Conservation (phyloP, 257 asterid species). For the Craterostigma plantagineum region DNA sequence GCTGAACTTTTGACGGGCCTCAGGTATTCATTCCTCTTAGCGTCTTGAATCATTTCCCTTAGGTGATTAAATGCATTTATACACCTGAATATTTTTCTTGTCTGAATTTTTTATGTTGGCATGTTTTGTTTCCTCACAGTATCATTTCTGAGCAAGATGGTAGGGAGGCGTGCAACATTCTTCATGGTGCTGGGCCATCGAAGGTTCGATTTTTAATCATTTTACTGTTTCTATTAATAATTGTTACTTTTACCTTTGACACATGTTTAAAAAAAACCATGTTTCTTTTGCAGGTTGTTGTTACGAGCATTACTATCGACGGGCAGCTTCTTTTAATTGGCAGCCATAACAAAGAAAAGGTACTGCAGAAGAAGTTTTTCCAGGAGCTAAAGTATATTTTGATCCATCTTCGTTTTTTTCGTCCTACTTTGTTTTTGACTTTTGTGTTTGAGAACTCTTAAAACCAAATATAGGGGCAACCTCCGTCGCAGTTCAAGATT, state of each 20-base stretch:
- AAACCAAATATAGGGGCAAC: constrained; percentile 37
- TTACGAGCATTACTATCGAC: constrained; percentile 72
- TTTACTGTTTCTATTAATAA: neutral
- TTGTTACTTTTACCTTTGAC: neutral
- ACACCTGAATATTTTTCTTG: neutral
- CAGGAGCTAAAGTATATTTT: too few relatives aligned
- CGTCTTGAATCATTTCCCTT: too few relatives aligned
- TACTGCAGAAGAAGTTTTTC: constrained; percentile 9
- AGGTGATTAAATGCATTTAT: too few relatives aligned
- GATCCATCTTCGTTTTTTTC: too few relatives aligned
- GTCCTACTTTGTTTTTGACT: too few relatives aligned
- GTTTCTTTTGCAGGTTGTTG: constrained; percentile 51
- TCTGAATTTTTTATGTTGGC: constrained; percentile 6
- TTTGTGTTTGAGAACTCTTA: constrained; percentile 1
- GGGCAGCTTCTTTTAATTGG: constrained; percentile 81
- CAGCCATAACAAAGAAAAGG: constrained; percentile 84
- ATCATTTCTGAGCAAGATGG: constrained; percentile 84
- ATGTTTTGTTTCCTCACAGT: constrained; percentile 20
- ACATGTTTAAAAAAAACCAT: neutral
- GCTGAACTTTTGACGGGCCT: constrained; percentile 71
- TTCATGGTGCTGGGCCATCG: constrained; percentile 95
- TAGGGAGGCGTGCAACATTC: constrained; percentile 76
- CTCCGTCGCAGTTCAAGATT: constrained; percentile 79
- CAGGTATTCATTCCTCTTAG: constrained; percentile 37
- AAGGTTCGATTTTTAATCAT: constrained; percentile 27